Evolutionary conservation across 352 stramenopile genomes (phyloP).

Genomic region (Blastocystis sp.): DNA sequence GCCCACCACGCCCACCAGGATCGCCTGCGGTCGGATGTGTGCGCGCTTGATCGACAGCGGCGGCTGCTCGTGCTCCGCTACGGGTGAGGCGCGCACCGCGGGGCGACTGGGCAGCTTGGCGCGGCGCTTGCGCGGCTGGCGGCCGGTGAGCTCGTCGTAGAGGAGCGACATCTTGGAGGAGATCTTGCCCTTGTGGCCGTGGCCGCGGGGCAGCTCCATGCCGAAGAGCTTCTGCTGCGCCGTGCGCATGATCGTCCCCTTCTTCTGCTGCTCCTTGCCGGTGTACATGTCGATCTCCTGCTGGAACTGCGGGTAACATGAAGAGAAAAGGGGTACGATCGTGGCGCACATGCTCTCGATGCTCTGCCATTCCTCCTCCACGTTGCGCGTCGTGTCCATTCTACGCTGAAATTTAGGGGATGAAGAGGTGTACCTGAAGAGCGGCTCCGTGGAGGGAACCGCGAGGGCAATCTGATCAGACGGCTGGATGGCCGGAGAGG

Average conservation of each 20-base stretch:
- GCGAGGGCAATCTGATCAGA: background rate
- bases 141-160: slow-evolving; percentile 51
- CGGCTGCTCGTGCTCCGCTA: background rate
- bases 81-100: background rate
- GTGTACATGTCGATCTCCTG: slow-evolving; percentile 21
- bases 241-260: slow-evolving; percentile 18
- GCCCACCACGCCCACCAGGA: slow-evolving; percentile 54
- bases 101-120: background rate
- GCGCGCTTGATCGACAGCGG: background rate
- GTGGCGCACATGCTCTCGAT: slow-evolving; percentile 39
- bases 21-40: slow-evolving; percentile 4
- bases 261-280: slow-evolving; percentile 57
- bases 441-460: background rate
- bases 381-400: slow-evolving; percentile 25
- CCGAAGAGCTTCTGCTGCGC: slow-evolving; percentile 43
- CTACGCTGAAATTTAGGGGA: slow-evolving; percentile 4
- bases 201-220: slow-evolving; percentile 44
- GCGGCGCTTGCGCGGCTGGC: slow-evolving; percentile 16
- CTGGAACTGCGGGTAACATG: background rate
- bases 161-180: slow-evolving; percentile 52
- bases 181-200: slow-evolving; percentile 65
- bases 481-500: background rate
- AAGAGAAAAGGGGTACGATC: background rate
- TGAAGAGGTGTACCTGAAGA: background rate
- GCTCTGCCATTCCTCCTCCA: slow-evolving; percentile 52